A percentile compares a stretch with the other conserved stretches of the same genome.
phyloP scores from a whole-genome alignment of 2,329 filamentous ascomycete species.

The Macrophomina pseudophaseolina region DNA sequence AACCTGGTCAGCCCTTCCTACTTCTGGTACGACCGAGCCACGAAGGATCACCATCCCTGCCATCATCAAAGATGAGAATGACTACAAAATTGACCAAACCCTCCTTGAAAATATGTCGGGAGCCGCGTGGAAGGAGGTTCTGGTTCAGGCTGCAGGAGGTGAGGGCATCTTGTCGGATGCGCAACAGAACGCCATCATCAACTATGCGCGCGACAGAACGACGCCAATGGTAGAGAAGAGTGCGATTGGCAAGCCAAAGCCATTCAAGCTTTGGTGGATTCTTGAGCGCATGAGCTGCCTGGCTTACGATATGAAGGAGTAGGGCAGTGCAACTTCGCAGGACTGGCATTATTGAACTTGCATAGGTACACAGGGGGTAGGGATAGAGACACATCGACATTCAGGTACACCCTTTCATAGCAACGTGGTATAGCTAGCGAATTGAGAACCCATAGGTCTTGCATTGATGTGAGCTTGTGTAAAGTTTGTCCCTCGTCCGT shows the following conservation, averaged over 20 bases:
- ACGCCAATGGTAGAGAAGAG: constrained; percentile 30
- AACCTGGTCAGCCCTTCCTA: background rate
- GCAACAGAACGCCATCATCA: constrained; percentile 39
- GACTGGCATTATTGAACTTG: no score
- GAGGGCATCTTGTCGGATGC: constrained; percentile 37
- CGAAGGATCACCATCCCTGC: background rate
- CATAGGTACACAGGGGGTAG: no score
- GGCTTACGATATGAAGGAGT: constrained; percentile 37
- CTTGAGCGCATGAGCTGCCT: constrained; percentile 47
- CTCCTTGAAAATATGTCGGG: constrained; percentile 38
- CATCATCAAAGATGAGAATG: constrained; percentile 2
- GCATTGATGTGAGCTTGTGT: no score
- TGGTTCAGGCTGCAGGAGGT: constrained; percentile 33
- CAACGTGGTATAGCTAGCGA: no score
- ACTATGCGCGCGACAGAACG: constrained; percentile 40
- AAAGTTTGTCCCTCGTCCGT: no score
- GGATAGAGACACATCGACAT: no score
- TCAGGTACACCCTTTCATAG: no score
- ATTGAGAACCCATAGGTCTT: no score
- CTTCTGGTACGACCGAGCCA: background rate
- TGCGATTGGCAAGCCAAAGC: constrained; percentile 42
- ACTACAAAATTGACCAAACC: constrained; percentile 30
- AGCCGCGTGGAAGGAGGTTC: constrained; percentile 39
- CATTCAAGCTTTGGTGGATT: constrained; percentile 45
- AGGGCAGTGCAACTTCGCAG: background rate